Evolutionary conservation across 768 basidiomycete species (phyloP), one percentile per base, ranked within the genome.

Genomic region (Rhodotorula taiwanensis): DNA sequence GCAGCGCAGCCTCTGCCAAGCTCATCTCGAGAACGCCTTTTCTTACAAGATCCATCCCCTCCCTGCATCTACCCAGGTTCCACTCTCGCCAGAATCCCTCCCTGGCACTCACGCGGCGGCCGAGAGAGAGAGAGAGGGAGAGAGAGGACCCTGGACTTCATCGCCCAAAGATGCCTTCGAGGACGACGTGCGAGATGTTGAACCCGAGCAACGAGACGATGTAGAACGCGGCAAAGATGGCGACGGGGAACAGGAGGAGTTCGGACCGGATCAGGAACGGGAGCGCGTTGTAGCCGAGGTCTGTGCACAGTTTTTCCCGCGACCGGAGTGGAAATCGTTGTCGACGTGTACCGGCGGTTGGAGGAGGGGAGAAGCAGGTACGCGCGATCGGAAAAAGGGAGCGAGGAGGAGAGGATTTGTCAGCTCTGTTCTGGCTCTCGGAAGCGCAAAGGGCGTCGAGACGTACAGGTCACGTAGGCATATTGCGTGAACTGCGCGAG

Each of bases 241-340:
- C 79, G 47, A 97, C 77, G 4, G 93, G 94, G 18, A 90, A 84
- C n/a, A 98, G 83, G 49, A 98, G 81, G 45, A 95, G 79, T 75
- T 93, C 89, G 21, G 88, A 84, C 33, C 91, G 87, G 66, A 89
- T 82, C 61, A 98, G 82, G 78, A 97, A 98, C 3, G 94, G 94
- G n/a, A 98, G 79, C 30, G 92, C 93, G 60, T 69, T 72, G 61
- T 72, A 71, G 41, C 70, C 70, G 30, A 68, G 51, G 61, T 66
- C 57, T 59, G 57, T 36, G 28, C 0, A 27, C 0, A 20, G 10
- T 10, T 39, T 16, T 9, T 39, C n/a, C n/a, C n/a, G n/a, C n/a
- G n/a, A n/a, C n/a, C n/a, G n/a, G n/a, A n/a, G n/a, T n/a, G n/a
- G n/a, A n/a, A n/a, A n/a, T n/a, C n/a, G n/a, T n/a, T n/a, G n/a